phyloP scores from a whole-genome alignment of 768 basidiomycete species.

The Leccinellum albellum region DNA sequence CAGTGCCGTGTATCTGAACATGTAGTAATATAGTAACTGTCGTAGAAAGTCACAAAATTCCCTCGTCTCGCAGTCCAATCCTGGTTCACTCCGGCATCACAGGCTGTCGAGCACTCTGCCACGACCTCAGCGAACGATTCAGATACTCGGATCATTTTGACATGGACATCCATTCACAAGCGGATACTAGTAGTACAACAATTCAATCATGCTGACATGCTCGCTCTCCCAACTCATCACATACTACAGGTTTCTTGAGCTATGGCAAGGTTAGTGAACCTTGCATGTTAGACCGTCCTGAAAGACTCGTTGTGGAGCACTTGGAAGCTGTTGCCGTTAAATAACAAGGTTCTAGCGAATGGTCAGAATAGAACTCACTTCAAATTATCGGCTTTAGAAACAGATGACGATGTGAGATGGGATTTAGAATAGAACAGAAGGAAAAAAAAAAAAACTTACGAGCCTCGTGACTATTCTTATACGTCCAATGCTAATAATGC shows the following conservation, averaged over 20 bases:
- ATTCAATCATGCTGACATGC: no score
- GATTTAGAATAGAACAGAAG: no score
- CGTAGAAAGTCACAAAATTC: no score
- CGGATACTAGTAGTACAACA: no score
- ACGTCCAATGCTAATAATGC: neutral
- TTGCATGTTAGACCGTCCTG: neutral
- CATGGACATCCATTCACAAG: no score
- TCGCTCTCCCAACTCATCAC: no score
- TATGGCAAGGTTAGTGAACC: neutral
- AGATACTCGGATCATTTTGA: no score
- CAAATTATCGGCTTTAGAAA: neutral
- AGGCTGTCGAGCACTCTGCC: no score
- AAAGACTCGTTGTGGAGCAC: neutral
- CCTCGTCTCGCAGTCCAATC: neutral
- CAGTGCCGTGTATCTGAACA: no score
- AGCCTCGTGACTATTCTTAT: no score
- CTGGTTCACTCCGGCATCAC: no score
- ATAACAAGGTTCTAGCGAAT: neutral
- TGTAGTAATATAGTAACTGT: no score
- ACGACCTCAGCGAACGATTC: neutral
- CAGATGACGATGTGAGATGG: neutral
- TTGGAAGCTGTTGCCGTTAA: neutral
- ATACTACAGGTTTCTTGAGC: neutral
- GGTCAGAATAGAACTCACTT: neutral
- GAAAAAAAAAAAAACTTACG: neutral